Evolutionary conservation across 805 yeast genomes (phyloP), one percentile per base, ranked within the genome.

Genomic region (Starmerella stigmatis): DNA sequence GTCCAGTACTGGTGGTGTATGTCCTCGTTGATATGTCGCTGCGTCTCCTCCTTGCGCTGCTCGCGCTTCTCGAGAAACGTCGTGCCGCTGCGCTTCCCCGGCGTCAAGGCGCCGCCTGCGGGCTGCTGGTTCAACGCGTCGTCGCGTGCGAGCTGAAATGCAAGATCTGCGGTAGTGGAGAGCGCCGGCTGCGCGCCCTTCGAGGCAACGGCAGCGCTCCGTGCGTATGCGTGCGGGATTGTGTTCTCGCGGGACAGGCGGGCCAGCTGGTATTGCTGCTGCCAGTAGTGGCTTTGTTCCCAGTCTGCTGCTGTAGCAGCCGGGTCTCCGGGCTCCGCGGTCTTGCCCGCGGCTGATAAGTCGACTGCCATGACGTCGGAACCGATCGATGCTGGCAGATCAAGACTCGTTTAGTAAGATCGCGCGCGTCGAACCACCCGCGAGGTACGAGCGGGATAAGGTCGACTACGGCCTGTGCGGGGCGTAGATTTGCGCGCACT

Each of bases 1-100:
- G 94, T 82, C 99, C 99, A 92, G 59, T 83, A 73, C 65, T 88
- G 96, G 48, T 79, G 80, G 55, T 69, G 60, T 43, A 61, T 48
- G 37, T 60, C 65, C 53, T 63, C 65, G 46, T 63, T 64, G 48
- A 63, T 60, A 34, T 56, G 58, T 28, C 64, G 61, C 50, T 62
- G 70, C 50, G 66, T 60, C 45, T 67, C 64, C 20, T 67, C 68
- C 49, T 67, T 67, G 44, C 64, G 51, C 44, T 57, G 63, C 50
- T 64, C 64, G 38, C 62, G 56, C 53, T 60, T 55, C 47, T 60
- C 58, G 19, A 49, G 33, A 22, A 44, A 29, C 22, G 45, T 29
- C 25, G 47, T 34, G 40, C 48, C 48, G 21, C 22, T 39, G 51
- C 41, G 46, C 25, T 46, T 39, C 13, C 37, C 47, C 12, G 51